These are phyloP conservation scores for Ampelomyces quisqualis DNA, from an alignment of 2,329 filamentous ascomycete genomes.

Conservation along the genomic window DNA sequence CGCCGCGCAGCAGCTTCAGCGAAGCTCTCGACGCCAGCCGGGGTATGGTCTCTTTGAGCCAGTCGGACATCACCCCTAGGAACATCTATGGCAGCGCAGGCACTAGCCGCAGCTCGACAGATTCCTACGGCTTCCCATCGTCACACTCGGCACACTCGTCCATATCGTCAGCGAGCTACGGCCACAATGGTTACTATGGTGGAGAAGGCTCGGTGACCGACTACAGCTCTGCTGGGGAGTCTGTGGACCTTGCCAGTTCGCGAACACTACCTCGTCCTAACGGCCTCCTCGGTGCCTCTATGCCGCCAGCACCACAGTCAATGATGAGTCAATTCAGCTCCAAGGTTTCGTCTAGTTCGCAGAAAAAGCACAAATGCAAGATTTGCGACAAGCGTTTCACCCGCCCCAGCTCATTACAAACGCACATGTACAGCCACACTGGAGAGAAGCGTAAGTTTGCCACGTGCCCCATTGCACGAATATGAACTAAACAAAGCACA, in stretches of 20 bases:
- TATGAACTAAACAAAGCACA: constrained; percentile 44
- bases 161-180: constrained; percentile 79
- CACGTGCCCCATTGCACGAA: neutral
- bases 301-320: constrained; percentile 83
- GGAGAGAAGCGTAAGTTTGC: constrained; percentile 87
- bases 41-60: constrained; percentile 93
- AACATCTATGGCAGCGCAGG: constrained; percentile 77
- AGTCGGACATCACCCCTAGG: constrained; percentile 70
- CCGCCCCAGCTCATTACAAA: constrained; percentile 88
- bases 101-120: constrained; percentile 68
- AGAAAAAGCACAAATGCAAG: constrained; percentile 99
- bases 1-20: constrained; percentile 69
- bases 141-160: constrained; percentile 84
- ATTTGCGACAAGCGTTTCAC: constrained; percentile 98
- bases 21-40: constrained; percentile 91
- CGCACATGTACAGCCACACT: constrained; percentile 98
- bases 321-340: constrained; percentile 99
- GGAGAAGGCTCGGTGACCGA: constrained; percentile 81
- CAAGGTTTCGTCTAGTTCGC: constrained; percentile 90
- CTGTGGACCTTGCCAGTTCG: constrained; percentile 74
- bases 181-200: constrained; percentile 79
- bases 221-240: constrained; percentile 88
- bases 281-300: constrained; percentile 59
- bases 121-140: constrained; percentile 89
- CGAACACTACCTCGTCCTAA: constrained; percentile 81